A percentile compares a stretch with the other conserved stretches of the same genome.
These are phyloP conservation scores for Cryptosporidium sp. DNA, from an alignment of 169 alveolate genomes.

Conservation along the genomic window DNA sequence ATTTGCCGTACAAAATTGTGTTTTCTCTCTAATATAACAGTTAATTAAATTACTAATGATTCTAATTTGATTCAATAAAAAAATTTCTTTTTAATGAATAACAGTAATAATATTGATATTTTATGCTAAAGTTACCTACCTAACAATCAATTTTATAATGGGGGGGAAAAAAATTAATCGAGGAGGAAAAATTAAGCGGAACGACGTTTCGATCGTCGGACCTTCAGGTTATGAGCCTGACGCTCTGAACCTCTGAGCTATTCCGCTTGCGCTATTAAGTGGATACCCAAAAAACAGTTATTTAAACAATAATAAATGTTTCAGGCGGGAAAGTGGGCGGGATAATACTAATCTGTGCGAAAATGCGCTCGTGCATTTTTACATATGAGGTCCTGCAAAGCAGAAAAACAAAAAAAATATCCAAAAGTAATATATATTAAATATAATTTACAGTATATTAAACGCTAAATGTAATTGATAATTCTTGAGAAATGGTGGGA, in stretches of 20 bases:
- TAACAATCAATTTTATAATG: not conserved
- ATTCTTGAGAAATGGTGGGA: not conserved
- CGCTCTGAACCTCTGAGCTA: conserved; percentile 79
- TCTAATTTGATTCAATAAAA: not conserved
- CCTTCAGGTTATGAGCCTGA: conserved; percentile 79
- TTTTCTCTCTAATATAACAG: not conserved
- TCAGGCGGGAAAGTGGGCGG: not conserved
- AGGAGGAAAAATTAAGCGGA: conserved; percentile 54
- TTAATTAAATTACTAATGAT: not conserved
- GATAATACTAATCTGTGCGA: not conserved
- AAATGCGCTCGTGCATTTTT: not conserved
- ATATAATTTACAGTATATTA: not conserved
- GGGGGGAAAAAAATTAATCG: not conserved
- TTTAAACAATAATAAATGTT: not conserved
- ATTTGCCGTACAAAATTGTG: not conserved
- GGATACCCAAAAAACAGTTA: not conserved
- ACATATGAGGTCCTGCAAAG: not conserved
- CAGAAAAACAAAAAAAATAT: not conserved
- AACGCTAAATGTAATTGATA: not conserved
- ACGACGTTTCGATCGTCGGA: conserved; percentile 79
- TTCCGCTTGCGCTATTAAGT: conserved; percentile 16
- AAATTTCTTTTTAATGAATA: not conserved
- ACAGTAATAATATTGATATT: not conserved
- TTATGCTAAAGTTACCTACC: not conserved
- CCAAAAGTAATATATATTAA: not conserved